Evolutionary conservation across 306 rosid species (phyloP), one percentile per base, ranked within the genome.

Genomic region (Cucumis melo): DNA sequence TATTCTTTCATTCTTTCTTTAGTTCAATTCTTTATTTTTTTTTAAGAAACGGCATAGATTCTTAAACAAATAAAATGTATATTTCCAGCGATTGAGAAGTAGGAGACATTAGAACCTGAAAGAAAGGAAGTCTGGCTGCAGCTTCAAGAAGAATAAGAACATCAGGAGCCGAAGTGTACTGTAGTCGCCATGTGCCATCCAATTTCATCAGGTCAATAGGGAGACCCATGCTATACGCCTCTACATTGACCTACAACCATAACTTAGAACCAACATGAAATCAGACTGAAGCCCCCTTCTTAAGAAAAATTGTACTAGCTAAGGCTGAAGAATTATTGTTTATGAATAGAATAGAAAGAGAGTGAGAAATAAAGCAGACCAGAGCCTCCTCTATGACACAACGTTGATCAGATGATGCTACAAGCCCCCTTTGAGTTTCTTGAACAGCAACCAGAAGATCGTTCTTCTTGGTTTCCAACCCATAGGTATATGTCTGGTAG

Each of bases 121-220:
- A 88, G 89, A 93, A 93, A 74, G 97, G 96, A 64, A 93, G 84
- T 42, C 86, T 86, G 23, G 87, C 87, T 64, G 98, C 96, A 65
- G 98, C 97, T 85, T 93, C 86, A 39, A 93, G 74, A 78, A 93
- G 96, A 82, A 90, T 44, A 73, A 91, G 94, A 80, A 93, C 97
- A 85, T 93, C 98, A 60, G 96, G 81, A 48, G 98, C 97, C 14
- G 97, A 91, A 41, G 98, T 93, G 55, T 90, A 93, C 70, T 91
- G 94, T 27, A 93, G 85, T 57, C 98, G 92, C 98, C 98, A 93
- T 5, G 97, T 93, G 75, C 97, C 97, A 67, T 93, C 90, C 82
- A 93, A 79, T 53, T 78, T 86, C 74, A 72, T 51, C 55, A 91
- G 78, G 80, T 89, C 84, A 84, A 91, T 80, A 4, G 94, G 94